Evolutionary conservation across 208 protist species (phyloP), one percentile per base, ranked within the genome.

Genomic region (Histomonas meleagridis): DNA sequence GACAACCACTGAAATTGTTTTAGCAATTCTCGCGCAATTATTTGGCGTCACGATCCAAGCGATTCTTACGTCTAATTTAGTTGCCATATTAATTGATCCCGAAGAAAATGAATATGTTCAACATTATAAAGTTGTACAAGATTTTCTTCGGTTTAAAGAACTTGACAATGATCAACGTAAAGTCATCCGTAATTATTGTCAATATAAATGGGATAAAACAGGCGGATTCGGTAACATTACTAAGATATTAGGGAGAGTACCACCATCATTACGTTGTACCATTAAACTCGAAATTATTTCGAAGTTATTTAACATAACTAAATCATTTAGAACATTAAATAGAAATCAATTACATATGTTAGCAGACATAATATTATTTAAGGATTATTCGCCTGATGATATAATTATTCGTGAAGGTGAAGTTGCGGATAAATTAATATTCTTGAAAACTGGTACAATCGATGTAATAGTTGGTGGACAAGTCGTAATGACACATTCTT

Each of bases 91-190:
- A n/a, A 55, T 28, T 43, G 46, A 86, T 48, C 43, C 76, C 12
- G 16, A 18, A 1, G 40, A 32, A 38, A 16, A 32, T 21, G 12
- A 14, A 32, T 86, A 55, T 57, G 46, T 86, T 38, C 43, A 43
- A 38, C 40, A 55, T 18, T 86, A 86, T n/a, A 86, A 86, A 86
- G 76, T 86, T 49, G 32, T n/a, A 10, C 40, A 55, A 38, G 76
- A 86, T 55, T 86, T 86, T n/a, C 5, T 86, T 26, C 51, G 55
- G 38, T 55, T 86, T n/a, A 86, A 86, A n/a, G 55, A 86, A 49
- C 26, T 86, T 23, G 43, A 49, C 35, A 21, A 40, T 38, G 46
- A 32, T 18, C 23, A 14, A 55, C 7, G 76, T 7, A 86, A 38
- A 26, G 40, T n/a, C 0, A 46, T 86, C 18, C 40, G 32, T 0